Evolutionary conservation across 2,329 filamentous ascomycete species (phyloP).

Genomic region (Alternaria panax): DNA sequence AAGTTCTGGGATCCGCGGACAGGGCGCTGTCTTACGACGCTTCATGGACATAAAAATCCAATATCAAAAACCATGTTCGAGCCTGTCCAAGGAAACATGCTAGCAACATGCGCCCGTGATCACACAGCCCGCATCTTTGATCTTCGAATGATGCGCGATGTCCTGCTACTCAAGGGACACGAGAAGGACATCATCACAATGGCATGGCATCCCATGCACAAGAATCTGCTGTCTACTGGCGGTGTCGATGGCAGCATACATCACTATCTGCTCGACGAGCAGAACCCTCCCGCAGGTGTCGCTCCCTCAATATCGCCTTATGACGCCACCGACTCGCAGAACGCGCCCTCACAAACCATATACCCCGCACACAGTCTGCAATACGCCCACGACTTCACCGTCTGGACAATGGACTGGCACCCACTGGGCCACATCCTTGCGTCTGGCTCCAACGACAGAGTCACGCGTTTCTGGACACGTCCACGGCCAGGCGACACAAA

Average conservation of each 20-base stretch:
- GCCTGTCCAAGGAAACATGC: slow-evolving; percentile 78
- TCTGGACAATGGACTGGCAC: slow-evolving; percentile 99
- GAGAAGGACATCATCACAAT: slow-evolving; percentile 95
- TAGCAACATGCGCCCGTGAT: slow-evolving; percentile 92
- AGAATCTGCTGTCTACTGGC: slow-evolving; percentile 87
- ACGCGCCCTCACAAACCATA: slow-evolving; percentile 86
- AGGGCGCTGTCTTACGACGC: slow-evolving; percentile 85
- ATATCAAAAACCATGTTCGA: slow-evolving; percentile 94
- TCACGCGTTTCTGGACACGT: slow-evolving; percentile 96
- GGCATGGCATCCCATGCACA: slow-evolving; percentile 92
- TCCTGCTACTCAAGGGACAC: slow-evolving; percentile 89
- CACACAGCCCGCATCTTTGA: slow-evolving; percentile 94
- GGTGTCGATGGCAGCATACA: slow-evolving; percentile 88
- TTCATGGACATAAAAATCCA: slow-evolving; percentile 97
- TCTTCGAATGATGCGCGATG: slow-evolving; percentile 97
- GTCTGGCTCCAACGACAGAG: slow-evolving; percentile 94
- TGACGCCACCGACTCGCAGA: slow-evolving; percentile 79
- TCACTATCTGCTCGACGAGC: slow-evolving; percentile 96
- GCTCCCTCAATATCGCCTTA: slow-evolving; percentile 79
- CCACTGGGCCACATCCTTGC: slow-evolving; percentile 94
- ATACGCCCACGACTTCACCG: slow-evolving; percentile 90
- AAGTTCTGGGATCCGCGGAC: slow-evolving; percentile 98
- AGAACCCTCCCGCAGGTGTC: slow-evolving; percentile 80
- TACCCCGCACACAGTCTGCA: slow-evolving; percentile 87
- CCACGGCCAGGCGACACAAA: slow-evolving; percentile 86